phyloP scores from a whole-genome alignment of 345 rosid genomes.

The Eucalyptus tenuipes region DNA sequence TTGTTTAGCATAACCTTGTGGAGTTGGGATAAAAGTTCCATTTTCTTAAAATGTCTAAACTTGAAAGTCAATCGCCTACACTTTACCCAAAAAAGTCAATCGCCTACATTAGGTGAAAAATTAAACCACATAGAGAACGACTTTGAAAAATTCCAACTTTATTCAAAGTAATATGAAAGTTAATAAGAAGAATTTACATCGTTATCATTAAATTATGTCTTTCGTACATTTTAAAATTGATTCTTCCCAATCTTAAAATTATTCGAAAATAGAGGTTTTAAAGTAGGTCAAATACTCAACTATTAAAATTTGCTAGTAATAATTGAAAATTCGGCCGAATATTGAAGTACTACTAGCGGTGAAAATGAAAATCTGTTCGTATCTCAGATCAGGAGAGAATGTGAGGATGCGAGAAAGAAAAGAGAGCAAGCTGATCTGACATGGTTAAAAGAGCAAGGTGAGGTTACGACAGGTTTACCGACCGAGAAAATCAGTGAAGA shows the following conservation, averaged over 20 bases:
- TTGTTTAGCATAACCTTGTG: background rate
- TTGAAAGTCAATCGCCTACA: background rate
- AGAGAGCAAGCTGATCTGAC: background rate
- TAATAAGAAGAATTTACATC: background rate
- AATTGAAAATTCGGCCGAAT: background rate
- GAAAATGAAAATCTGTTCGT: background rate
- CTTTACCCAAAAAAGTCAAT: no score
- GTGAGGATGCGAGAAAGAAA: background rate
- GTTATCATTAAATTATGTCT: background rate
- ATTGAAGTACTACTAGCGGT: background rate
- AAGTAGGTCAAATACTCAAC: background rate
- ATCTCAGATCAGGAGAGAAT: background rate
- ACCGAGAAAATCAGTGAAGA: constrained; percentile 51
- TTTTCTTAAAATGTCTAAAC: background rate
- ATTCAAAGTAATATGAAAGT: background rate
- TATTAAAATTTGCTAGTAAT: background rate
- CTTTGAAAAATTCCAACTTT: background rate
- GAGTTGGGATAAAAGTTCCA: background rate
- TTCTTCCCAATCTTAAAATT: no score
- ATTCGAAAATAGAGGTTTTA: background rate
- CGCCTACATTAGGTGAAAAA: background rate
- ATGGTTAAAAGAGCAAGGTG: background rate
- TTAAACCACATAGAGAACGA: background rate
- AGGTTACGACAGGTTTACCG: background rate
- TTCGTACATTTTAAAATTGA: background rate